Conservation (phyloP, 2,329 filamentous ascomycete genomes). For the Diaporthe humulicola region DNA sequence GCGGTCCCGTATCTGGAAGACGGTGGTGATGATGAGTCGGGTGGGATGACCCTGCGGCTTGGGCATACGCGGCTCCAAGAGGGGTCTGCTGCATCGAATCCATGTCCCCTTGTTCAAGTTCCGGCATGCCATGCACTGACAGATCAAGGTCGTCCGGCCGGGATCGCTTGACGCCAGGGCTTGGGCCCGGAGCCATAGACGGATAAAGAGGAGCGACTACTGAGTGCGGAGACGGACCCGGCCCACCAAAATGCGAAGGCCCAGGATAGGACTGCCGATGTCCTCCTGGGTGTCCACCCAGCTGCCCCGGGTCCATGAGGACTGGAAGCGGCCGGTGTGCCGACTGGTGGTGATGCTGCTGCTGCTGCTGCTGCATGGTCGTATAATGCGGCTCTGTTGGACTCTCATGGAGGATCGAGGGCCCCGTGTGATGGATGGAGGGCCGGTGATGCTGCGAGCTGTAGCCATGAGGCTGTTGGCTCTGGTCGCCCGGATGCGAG, state of each 20-base stretch:
- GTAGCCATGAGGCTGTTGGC: conserved; percentile 74
- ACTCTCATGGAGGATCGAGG: conserved; percentile 61
- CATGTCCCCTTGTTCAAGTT: conserved; percentile 68
- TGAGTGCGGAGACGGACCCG: conserved; percentile 58
- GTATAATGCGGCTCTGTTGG: conserved; percentile 52
- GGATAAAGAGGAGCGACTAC: conserved; percentile 67
- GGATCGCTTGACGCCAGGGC: conserved; percentile 62
- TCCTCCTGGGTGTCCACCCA: conserved; percentile 63
- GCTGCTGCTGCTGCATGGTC: conserved; percentile 54
- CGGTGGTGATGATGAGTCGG: conserved; percentile 85
- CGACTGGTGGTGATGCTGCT: conserved; percentile 58
- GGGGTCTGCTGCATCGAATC: conserved; percentile 67
- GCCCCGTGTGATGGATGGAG: conserved; percentile 62
- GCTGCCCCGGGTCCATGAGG: conserved; percentile 68
- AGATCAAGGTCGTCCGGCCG: conserved; percentile 72
- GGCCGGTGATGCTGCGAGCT: conserved; percentile 63
- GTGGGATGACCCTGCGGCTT: conserved; percentile 57
- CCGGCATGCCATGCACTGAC: conserved; percentile 62
- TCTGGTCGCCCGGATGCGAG: conserved; percentile 74
- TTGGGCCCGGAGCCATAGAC: conserved; percentile 52
- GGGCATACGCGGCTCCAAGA: conserved; percentile 65
- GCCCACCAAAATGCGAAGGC: conserved; percentile 65
- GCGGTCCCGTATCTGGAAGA: conserved; percentile 79
- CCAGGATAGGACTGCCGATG: conserved; percentile 65
- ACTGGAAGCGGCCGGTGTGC: conserved; percentile 65